Evolutionary conservation across 2,329 filamentous ascomycete species (phyloP).

Genomic region (Metarhizium robertsii): DNA sequence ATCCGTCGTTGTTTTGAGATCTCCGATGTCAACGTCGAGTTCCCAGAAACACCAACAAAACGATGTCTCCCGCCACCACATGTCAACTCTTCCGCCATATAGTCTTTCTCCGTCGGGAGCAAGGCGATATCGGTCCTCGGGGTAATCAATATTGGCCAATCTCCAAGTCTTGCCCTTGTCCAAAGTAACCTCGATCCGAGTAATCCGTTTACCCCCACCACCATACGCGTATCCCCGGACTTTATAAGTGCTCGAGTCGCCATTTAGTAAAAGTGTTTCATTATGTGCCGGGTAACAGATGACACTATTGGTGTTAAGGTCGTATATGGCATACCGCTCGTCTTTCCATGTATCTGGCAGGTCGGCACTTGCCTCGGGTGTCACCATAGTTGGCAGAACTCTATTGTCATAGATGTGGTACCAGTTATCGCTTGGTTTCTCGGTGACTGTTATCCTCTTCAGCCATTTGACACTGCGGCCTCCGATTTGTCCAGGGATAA

Average conservation of each 20-base stretch:
- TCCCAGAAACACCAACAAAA: constrained; percentile 96
- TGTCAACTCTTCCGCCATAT: constrained; percentile 69
- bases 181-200: constrained; percentile 71
- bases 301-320: constrained; percentile 79
- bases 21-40: constrained; percentile 52
- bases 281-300: constrained; percentile 73
- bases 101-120: constrained; percentile 50
- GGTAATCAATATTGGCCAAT: constrained; percentile 68
- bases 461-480: constrained; percentile 92
- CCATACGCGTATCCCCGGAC: constrained; percentile 79
- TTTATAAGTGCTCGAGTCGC: constrained; percentile 46
- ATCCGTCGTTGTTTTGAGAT: constrained; percentile 56
- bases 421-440: constrained; percentile 79
- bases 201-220: constrained; percentile 76
- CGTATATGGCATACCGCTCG: constrained; percentile 87
- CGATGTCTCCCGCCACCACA: constrained; percentile 69
- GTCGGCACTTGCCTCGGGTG: constrained; percentile 68
- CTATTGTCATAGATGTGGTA: constrained; percentile 93
- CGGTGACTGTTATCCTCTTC: constrained; percentile 69
- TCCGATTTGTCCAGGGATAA: constrained; percentile 87
- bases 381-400: constrained; percentile 78
- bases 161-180: constrained; percentile 76
- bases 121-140: constrained; percentile 72
- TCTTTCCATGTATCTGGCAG: constrained; percentile 75
- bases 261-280: constrained; percentile 48